Base-by-base conservation (phyloP, 2,329 filamentous ascomycete genomes). In the Xylariales sp. region DNA sequence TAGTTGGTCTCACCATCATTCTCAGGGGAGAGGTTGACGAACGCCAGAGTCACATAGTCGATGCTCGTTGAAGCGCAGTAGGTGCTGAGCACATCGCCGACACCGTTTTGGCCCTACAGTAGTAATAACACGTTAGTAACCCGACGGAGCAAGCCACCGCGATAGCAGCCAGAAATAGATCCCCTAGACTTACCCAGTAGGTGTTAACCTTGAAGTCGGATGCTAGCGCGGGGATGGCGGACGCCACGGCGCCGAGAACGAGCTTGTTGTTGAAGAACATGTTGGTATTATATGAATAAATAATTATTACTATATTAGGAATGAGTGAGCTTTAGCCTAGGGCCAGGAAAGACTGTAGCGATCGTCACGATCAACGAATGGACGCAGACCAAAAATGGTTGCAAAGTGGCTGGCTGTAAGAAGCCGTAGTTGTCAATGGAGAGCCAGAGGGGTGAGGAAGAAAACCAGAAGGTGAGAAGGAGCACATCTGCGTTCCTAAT, bases 11-110 rank as follows among this genome's bases (percentile, higher is more conserved):
- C 34, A 18, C 34, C 34, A 8, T 29, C 34, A 7, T 50, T 50
- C 43, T 64, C 61, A 15, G 63, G 63, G 4, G 62, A 61, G 33
- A 51, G 48, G 49, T 62, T 61, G 44, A 66, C 47, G 39, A 66
- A 66, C 30, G 52, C 59, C 15, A 67, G 50, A 5, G 63, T 67
- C 32, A 67, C 52, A 32, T 59, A 64, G 41, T 67, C 63, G 38
- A 67, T 54, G 28, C 46, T 53, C 13, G 52, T 51, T n/a, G 47
- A 49, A 18, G 54, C 48, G 45, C 64, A 67, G 41, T 51, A 46
- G 14, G 44, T 17, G 5, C 35, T 45, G 4, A 54, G 50, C 4
- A 31, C 44, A 24, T 54, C 41, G 21, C 48, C 49, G 16, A 16
- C 34, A 28, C 5, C 18, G 44, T 38, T 46, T 50, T 46, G 29